Percentiles rank a stretch among this genome's conserved stretches.
Conservation (phyloP, 345 rosid genomes). For the Odontarrhena argentea region DNA sequence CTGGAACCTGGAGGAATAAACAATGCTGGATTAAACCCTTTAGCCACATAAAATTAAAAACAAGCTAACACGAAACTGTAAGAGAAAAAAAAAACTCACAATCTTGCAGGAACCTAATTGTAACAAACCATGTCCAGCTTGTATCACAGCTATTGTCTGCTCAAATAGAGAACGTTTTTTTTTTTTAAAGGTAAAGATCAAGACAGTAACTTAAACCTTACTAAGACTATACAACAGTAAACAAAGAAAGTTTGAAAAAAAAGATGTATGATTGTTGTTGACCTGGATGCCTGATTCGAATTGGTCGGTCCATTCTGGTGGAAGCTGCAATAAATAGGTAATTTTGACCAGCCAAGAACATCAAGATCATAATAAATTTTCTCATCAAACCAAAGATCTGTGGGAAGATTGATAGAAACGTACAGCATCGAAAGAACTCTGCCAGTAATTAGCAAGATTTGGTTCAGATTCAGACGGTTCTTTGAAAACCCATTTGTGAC, state of each 20-base stretch:
- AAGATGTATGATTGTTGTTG: slow-evolving; percentile 34
- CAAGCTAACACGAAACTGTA: not conserved
- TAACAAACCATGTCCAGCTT: slow-evolving; percentile 97
- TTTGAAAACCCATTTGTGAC: slow-evolving; percentile 99
- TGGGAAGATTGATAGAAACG: slow-evolving; percentile 27
- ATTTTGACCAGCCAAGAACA: slow-evolving; percentile 36
- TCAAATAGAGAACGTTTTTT: not conserved
- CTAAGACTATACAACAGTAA: not conserved
- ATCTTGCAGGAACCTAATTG: slow-evolving; percentile 96
- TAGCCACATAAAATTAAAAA: not conserved
- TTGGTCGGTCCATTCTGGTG: slow-evolving; percentile 98
- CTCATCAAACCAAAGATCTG: slow-evolving; percentile 31
- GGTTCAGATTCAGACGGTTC: slow-evolving; percentile 96
- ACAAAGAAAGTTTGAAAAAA: slow-evolving; percentile 21
- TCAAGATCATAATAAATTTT: slow-evolving; percentile 38
- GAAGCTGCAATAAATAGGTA: slow-evolving; percentile 66
- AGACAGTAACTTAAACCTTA: not conserved
- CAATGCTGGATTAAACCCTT: slow-evolving; percentile 50
- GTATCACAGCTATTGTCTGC: slow-evolving; percentile 98
- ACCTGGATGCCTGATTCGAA: slow-evolving; percentile 99
- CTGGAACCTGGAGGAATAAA: slow-evolving; percentile 60
- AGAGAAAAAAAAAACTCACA: slow-evolving; percentile 51
- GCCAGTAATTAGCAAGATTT: slow-evolving; percentile 97
- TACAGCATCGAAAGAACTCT: slow-evolving; percentile 99
- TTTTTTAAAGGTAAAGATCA: slow-evolving; percentile 25